phyloP scores from a whole-genome alignment of 2,329 filamentous ascomycete species.

The Exophiala sp. region DNA sequence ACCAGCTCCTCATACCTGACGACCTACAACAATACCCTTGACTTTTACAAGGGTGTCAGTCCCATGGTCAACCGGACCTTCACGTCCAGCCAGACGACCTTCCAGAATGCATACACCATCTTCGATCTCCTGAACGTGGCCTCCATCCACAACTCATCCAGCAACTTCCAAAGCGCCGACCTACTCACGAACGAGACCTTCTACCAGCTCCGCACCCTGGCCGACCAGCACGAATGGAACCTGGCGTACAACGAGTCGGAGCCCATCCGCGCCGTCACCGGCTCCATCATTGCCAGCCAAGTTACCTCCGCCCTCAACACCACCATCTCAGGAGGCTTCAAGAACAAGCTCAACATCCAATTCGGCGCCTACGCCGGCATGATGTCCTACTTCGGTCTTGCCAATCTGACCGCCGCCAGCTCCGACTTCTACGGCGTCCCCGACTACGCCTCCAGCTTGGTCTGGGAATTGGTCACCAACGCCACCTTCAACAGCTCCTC shows the following conservation, averaged over 20 bases:
- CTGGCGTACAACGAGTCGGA: conserved; percentile 70
- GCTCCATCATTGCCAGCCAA: conserved; percentile 63
- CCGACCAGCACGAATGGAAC: conserved; percentile 75
- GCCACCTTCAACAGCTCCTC: conserved; percentile 30
- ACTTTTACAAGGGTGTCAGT: conserved; percentile 53
- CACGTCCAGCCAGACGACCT: conserved; percentile 46
- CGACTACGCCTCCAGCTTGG: conserved; percentile 80
- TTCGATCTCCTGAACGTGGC: conserved; percentile 63
- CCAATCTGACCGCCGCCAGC: conserved; percentile 49
- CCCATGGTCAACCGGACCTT: conserved; percentile 54
- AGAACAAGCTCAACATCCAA: conserved; percentile 49
- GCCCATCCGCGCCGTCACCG: conserved; percentile 49
- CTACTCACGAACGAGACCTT: conserved; percentile 59
- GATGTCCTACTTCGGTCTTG: conserved; percentile 60
- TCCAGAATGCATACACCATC: conserved; percentile 65
- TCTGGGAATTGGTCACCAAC: conserved; percentile 68
- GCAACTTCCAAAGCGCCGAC: conserved; percentile 55
- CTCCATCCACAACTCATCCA: conserved; percentile 57
- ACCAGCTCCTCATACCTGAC: conserved; percentile 47
- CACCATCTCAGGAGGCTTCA: conserved; percentile 37
- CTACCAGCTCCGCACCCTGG: conserved; percentile 68
- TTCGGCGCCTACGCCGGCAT: conserved; percentile 62
- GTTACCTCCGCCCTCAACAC: conserved; percentile 48
- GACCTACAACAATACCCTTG: conserved; percentile 47
- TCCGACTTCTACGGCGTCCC: conserved; percentile 69